Evolutionary conservation across 345 rosid species (phyloP), one percentile per base, ranked within the genome.

Genomic region (Fremontodendron californicum): DNA sequence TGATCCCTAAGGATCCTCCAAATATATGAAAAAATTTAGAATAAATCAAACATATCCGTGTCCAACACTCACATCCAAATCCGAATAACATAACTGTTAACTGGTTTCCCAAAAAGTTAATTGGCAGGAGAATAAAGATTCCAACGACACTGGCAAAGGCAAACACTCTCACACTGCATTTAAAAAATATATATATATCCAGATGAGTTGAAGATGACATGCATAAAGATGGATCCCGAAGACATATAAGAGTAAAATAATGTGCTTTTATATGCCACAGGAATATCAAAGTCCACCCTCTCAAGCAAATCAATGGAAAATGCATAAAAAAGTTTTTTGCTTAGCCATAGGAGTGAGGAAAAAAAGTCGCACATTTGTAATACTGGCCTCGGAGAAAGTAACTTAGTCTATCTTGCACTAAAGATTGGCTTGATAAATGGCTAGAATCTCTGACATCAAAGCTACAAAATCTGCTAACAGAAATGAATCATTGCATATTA

Each of bases 81-180:
- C n/a, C n/a, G n/a, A n/a, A n/a, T n/a, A n/a, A n/a, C n/a, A n/a
- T n/a, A n/a, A n/a, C n/a, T 72, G 70, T 75, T 37, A 93, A 81
- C 83, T 95, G 97, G 48, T 84, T 87, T 51, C 99, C 98, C 85
- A 87, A 75, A 84, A 84, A 93, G 76, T 91, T 95, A 39, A 95
- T 82, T 13, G 99, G 99, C 66, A 95, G 90, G 74, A 95, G 98
- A 77, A 95, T 60, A 73, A 80, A 85, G 73, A 93, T 67, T 49
- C 99, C 99, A 76, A 93, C 80, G 81, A 89, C 79, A 67, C 80
- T 77, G 58, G 88, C 99, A 83, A 90, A 71, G 62, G 85, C 68
- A 82, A 93, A 93, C 40, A 94, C 95, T 77, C 82, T 86, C 77
- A 91, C 46, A 81, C 97, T 93, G 95, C 85, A 84, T 19, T 67